Percentiles rank a stretch among this genome's conserved stretches.
Evolutionary conservation across 768 basidiomycete genomes (phyloP).

Genomic region (Galerina marginata): DNA sequence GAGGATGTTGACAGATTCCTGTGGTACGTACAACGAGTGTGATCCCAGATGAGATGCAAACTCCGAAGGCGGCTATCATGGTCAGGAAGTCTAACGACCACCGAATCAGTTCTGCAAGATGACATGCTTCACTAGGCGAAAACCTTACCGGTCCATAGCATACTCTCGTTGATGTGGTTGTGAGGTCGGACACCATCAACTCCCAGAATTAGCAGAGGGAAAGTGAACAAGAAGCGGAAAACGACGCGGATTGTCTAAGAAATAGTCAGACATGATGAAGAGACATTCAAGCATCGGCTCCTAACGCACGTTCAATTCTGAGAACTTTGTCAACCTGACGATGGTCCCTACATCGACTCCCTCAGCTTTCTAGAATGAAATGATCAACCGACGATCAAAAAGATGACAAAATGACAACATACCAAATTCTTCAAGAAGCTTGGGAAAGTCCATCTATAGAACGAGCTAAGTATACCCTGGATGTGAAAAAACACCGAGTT

Average conservation of each 20-base stretch:
- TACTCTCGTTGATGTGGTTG: slow-evolving; percentile 66
- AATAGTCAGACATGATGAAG: slow-evolving; percentile 1
- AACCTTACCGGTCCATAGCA: slow-evolving; percentile 53
- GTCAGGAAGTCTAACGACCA: slow-evolving; percentile 58
- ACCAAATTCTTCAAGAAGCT: slow-evolving; percentile 67
- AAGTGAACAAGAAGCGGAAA: slow-evolving; percentile 75
- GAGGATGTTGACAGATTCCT: background rate
- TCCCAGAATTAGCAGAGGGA: slow-evolving; percentile 69
- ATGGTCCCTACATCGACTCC: slow-evolving; percentile 70
- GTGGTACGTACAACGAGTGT: slow-evolving; percentile 64
- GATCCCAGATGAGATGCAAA: slow-evolving; percentile 69
- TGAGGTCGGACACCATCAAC: slow-evolving; percentile 71
- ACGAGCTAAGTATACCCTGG: slow-evolving; percentile 16
- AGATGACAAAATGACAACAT: slow-evolving; percentile 27
- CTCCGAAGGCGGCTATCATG: slow-evolving; percentile 63
- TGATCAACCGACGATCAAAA: background rate
- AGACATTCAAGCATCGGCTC: no score
- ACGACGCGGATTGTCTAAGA: slow-evolving; percentile 68
- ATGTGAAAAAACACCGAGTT: background rate
- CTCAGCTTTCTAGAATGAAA: slow-evolving; percentile 50
- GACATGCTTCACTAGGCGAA: background rate
- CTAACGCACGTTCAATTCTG: slow-evolving; percentile 76
- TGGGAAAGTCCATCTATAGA: slow-evolving; percentile 65
- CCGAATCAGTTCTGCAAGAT: background rate
- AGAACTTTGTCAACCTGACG: slow-evolving; percentile 78